A percentile compares a stretch with the other conserved stretches of the same genome.
Evolutionary conservation across 441 rosid species (phyloP).

Genomic region (Populus tomentosa): DNA sequence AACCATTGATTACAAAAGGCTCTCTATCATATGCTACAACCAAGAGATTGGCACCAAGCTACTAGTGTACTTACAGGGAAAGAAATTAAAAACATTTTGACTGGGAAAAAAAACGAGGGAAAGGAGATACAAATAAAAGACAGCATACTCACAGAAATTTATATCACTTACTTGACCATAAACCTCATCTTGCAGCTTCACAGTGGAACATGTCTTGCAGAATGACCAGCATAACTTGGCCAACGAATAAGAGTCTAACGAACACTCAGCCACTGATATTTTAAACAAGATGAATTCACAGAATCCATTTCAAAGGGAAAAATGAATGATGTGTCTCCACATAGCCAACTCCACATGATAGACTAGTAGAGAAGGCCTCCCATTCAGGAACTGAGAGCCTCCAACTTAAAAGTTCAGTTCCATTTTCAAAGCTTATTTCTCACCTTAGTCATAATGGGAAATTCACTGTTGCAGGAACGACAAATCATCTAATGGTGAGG

Average conservation of each 20-base stretch:
- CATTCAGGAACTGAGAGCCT: slow-evolving; percentile 6
- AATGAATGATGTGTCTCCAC: slow-evolving; percentile 6
- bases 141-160: slow-evolving; percentile 15
- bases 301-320: slow-evolving; percentile 6
- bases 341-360: slow-evolving; percentile 12
- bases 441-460: not conserved
- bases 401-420: not conserved
- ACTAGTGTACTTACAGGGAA: not conserved
- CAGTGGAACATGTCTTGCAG: slow-evolving; percentile 28
- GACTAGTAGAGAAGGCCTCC: slow-evolving; percentile 4
- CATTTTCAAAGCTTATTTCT: slow-evolving; percentile 6
- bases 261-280: slow-evolving; percentile 19
- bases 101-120: slow-evolving; percentile 9
- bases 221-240: slow-evolving; percentile 20
- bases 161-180: slow-evolving; percentile 44
- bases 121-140: slow-evolving; percentile 18
- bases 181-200: slow-evolving; percentile 33
- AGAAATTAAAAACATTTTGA: not conserved
- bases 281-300: slow-evolving; percentile 4
- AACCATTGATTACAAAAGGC: not conserved
- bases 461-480: slow-evolving; percentile 1
- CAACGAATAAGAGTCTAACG: slow-evolving; percentile 24
- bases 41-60: slow-evolving; percentile 4
- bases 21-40: slow-evolving; percentile 2
- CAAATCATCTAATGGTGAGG: not conserved